These are phyloP conservation scores for Populus alba DNA, from an alignment of 345 rosid genomes.

Conservation along the genomic window DNA sequence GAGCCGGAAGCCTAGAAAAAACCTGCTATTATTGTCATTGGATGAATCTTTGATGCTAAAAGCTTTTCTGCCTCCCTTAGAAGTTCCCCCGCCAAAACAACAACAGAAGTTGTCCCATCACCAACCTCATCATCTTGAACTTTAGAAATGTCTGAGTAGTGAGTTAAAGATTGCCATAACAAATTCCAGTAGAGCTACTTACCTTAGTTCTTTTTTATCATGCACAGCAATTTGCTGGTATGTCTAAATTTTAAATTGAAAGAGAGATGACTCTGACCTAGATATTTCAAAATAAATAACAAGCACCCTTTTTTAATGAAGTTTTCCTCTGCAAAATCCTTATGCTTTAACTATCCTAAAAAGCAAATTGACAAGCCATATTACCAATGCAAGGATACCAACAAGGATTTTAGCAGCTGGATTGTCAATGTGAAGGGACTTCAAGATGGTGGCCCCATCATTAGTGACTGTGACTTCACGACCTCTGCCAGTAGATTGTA, in stretches of 20 bases:
- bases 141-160: constrained; percentile 73
- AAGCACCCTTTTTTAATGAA: no score
- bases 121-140: constrained; percentile 99
- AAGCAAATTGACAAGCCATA: not conserved
- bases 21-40: constrained; percentile 96
- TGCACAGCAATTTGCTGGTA: no score
- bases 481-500: constrained; percentile 94
- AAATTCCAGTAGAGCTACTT: not conserved
- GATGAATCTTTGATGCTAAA: constrained; percentile 86
- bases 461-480: constrained; percentile 79
- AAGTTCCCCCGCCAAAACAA: constrained; percentile 95
- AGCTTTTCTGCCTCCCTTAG: constrained; percentile 94
- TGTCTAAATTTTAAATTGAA: no score
- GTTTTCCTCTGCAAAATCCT: no score
- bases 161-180: constrained; percentile 15
- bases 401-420: constrained; percentile 96
- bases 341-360: not conserved
- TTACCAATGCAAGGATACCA: constrained; percentile 50
- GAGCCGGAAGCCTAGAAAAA: not conserved
- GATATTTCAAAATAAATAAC: no score
- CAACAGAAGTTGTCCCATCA: constrained; percentile 98
- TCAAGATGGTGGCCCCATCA: constrained; percentile 96
- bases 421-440: constrained; percentile 91
- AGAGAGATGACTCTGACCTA: no score
- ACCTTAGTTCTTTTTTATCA: not conserved